Base-by-base conservation (phyloP, 495 filamentous ascomycete species). In the Tuber borchii region DNA sequence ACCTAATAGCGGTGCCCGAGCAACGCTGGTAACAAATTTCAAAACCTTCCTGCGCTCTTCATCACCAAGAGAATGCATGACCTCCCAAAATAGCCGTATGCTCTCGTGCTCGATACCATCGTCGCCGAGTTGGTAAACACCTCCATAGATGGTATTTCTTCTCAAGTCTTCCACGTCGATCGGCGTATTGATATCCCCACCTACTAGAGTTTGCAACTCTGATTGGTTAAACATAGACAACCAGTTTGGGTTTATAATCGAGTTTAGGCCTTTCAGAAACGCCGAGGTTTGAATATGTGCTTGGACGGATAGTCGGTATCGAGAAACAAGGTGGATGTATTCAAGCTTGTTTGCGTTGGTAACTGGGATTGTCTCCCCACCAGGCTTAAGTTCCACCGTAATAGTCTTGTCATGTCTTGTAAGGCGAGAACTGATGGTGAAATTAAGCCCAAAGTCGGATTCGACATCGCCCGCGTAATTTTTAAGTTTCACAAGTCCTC, bases 181-280 rank as follows among this genome's bases (percentile, higher is more conserved):
- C 68, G 93, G 90, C 26, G 90, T 90, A 39, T 87, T 89, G 4
- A 71, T 76, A 80, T 95, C 92, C 74, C 95, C 95, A 76, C 93
- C 92, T 20, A 99, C 90, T 14, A 99, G 89, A 0, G 93, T 95
- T 83, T 99, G 95, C 34, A 99, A 87, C 80, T 99, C 95, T 12
- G 88, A 87, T 79, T 97, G 95, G 83, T 99, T 99, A 87, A 99
- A 99, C 95, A 99, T 99, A 78, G 90, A 92, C 5, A 99, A 87
- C 95, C 95, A 99, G 4, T 88, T 87, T 0, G 95, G 95, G 75
- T 93, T 90, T 77, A 99, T 96, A 80, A 99, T 96, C 73, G 91
- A 87, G 20, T 92, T 88, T 7, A 99, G 88, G 1, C 95, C 95
- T 70, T 89, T 88, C 12, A 99, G 88, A 80, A 99, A 99, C 1